phyloP scores from a whole-genome alignment of 2,329 filamentous ascomycete genomes.

The Fusarium protoensiforme region DNA sequence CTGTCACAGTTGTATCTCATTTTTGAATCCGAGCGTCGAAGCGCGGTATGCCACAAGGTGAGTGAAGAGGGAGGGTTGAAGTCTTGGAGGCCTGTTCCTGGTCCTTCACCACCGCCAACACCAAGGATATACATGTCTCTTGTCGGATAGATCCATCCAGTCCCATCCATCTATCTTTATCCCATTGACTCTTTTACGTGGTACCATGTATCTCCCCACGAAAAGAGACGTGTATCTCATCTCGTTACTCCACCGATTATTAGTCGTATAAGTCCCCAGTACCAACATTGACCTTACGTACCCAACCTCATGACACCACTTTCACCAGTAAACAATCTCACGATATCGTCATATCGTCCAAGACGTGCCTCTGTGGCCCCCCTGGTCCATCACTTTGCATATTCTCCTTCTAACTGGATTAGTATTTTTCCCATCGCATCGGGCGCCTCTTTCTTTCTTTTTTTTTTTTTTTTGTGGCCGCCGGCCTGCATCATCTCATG shows the following conservation, averaged over 20 bases:
- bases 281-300: neutral
- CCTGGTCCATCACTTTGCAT: slow-evolving; percentile 2
- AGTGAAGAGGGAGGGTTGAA: neutral
- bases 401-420: neutral
- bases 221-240: neutral
- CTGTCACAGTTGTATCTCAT: neutral
- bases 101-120: neutral
- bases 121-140: neutral
- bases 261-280: neutral
- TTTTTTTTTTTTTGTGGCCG: neutral
- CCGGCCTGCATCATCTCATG: neutral
- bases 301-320: slow-evolving; percentile 18
- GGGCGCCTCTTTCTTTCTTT: slow-evolving; percentile 7
- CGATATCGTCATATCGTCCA: slow-evolving; percentile 18
- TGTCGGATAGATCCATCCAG: neutral
- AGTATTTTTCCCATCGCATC: slow-evolving; percentile 20
- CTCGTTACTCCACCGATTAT: neutral
- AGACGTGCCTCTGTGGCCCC: neutral
- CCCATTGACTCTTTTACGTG: neutral
- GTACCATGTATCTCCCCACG: neutral
- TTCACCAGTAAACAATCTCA: neutral
- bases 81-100: neutral
- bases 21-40: neutral
- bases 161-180: too few relatives aligned
- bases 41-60: neutral